phyloP scores from a whole-genome alignment of 129 eudicot genomes.

The Helichrysum umbraculigerum region DNA sequence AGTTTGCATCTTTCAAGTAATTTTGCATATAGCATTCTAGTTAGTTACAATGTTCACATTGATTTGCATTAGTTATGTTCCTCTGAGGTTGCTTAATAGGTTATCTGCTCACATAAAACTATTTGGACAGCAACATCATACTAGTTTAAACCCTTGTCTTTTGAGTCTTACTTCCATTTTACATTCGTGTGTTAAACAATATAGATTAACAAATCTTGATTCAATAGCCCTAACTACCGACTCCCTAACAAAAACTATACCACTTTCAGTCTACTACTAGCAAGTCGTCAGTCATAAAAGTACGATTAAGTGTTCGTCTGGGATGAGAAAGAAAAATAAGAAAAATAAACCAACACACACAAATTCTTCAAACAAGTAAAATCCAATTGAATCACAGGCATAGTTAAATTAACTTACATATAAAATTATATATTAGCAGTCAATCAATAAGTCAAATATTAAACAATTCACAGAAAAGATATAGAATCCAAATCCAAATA shows the following conservation, averaged over 20 bases:
- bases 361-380: neutral
- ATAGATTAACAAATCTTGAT: neutral
- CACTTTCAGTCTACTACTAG: neutral
- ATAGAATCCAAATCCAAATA: constrained; percentile 2
- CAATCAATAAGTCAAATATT: neutral
- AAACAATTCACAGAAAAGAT: neutral
- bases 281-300: neutral
- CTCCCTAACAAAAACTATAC: neutral
- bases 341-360: neutral
- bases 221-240: neutral
- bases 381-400: neutral
- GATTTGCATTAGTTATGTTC: neutral
- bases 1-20: neutral
- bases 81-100: neutral
- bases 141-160: neutral
- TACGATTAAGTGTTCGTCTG: neutral
- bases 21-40: neutral
- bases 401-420: constrained; percentile 14
- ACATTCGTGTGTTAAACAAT: neutral
- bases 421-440: neutral
- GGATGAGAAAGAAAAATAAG: neutral
- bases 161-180: neutral
- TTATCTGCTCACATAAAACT: neutral
- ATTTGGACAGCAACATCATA: neutral
- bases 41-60: neutral